Conservation (phyloP, 108 stramenopile species). For the Stephanodiscus minutulus region DNA sequence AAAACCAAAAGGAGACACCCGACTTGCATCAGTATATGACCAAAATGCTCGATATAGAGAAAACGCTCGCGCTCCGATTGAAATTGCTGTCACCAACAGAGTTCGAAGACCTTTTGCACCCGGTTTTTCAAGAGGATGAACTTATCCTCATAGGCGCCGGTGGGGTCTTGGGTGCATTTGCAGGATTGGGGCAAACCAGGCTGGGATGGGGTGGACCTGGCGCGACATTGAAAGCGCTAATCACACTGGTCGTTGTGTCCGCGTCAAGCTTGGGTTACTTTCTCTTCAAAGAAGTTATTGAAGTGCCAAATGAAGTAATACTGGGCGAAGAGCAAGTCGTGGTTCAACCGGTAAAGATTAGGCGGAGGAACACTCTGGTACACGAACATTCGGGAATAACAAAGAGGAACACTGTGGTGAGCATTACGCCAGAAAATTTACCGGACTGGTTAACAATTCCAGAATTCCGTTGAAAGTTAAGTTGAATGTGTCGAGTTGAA, state of each 20-base stretch:
- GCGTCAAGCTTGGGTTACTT: constrained; percentile 49
- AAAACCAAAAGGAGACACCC: constrained; percentile 54
- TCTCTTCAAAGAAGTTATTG: constrained; percentile 46
- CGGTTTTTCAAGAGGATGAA: constrained; percentile 97
- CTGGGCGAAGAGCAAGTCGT: constrained; percentile 30
- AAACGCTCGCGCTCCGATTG: constrained; percentile 83
- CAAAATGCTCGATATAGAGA: constrained; percentile 55
- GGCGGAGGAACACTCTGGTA: constrained; percentile 27
- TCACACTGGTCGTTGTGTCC: constrained; percentile 42
- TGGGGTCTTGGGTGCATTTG: constrained; percentile 87
- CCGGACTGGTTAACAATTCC: constrained; percentile 40
- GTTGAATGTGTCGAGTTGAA: neutral
- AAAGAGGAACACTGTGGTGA: constrained; percentile 19
- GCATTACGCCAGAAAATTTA: constrained; percentile 30
- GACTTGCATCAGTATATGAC: constrained; percentile 71
- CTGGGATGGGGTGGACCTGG: constrained; percentile 81
- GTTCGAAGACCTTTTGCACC: constrained; percentile 94
- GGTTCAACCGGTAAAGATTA: constrained; percentile 30
- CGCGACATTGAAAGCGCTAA: constrained; percentile 55
- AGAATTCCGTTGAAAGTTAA: constrained; percentile 23
- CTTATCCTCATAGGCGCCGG: constrained; percentile 90
- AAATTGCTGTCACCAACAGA: constrained; percentile 68
- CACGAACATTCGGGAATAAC: neutral
- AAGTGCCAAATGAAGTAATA: constrained; percentile 28
- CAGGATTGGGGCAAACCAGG: constrained; percentile 80